Evolutionary conservation across 176 grass and related monocot species (phyloP), one percentile per base, ranked within the genome.

Genomic region (Carex cristatella): DNA sequence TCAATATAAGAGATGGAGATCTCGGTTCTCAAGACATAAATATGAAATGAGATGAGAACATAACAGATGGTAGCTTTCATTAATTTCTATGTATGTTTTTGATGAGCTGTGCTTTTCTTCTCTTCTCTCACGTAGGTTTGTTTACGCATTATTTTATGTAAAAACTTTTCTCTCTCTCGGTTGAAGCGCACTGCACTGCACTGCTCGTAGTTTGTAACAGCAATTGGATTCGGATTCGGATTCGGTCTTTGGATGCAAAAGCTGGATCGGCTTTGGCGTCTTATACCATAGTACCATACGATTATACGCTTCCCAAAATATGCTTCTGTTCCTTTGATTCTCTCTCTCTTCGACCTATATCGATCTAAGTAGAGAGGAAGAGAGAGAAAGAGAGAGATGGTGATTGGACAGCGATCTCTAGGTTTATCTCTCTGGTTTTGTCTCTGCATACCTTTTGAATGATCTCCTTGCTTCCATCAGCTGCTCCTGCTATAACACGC

Each of bases 221-320:
- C 68, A 18, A 71, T 78, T 32, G 74, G 74, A 78, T 78, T 78
- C 74, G 27, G 15, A 23, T 23, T 23, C 23, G 74, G 74, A 78
- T 78, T 78, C 74, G 27, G 15, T 57, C 44, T 56, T 13, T 60
- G 63, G n/a, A 58, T 37, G 12, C 6, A 83, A 46, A 46, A 46
- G 61, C 55, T 46, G 65, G 59, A 81, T 89, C 55, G 55, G 67
- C 14, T 84, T 85, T 85, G 73, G 87, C 73, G 32, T 84, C 73
- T 83, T 78, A 63, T 56, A 61, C 81, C 48, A 32, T 78, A 55
- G 49, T 56, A 61, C 81, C 48, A 32, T 78, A 55, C 28, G 28
- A 78, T 56, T 57, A 84, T 87, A 87, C 88, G 80, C 94, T 92
- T 94, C 92, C 90, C 90, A 77, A 92, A 94, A 91, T 90, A 94